Evolutionary conservation across 768 basidiomycete genomes (phyloP), one percentile per base, ranked within the genome.

Genomic region (Rhizopogon sp.): DNA sequence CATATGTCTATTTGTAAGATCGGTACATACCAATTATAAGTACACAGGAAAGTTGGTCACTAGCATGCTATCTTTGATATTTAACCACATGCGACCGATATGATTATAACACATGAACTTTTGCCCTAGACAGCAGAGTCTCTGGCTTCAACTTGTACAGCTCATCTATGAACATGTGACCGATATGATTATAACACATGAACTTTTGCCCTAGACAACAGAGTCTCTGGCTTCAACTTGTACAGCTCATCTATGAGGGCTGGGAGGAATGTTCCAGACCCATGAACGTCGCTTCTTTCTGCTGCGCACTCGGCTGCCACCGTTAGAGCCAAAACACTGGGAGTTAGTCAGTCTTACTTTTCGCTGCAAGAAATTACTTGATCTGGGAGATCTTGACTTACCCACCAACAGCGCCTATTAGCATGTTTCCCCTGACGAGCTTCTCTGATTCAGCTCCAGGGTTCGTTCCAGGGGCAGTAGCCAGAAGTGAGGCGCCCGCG

Each of bases 381-480:
- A 1, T 35, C 40, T 5, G 31, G 25, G 25, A 25, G 25, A 54
- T 25, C 13, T 10, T 13, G 55, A 70, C 82, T 59, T 66, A 91
- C 90, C 89, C 94, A 46, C 85, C 82, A 25, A 93, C 73, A 0
- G 93, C 81, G 1, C 81, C 93, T 11, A 82, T 58, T 35, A 97
- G 71, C 78, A 92, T 88, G 63, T 93, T 85, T 6, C 91, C 90
- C 43, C 74, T 73, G n/a, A 85, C 85, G 5, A 93, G 72, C 45
- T 66, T 72, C 3, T 75, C 79, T 14, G 71, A 70, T 5, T 39
- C 60, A 37, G 58, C 60, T 56, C 57, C 61, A 52, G 46, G 66
- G 53, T 60, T 66, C 20, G 33, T 47, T 47, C 6, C 46, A 37
- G 20, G 33, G 47, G 33, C 33, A 37, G 35, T 9, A 42, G 17